Evolutionary conservation across 78 protist species (phyloP).

Genomic region (Bigelowiella natans): DNA sequence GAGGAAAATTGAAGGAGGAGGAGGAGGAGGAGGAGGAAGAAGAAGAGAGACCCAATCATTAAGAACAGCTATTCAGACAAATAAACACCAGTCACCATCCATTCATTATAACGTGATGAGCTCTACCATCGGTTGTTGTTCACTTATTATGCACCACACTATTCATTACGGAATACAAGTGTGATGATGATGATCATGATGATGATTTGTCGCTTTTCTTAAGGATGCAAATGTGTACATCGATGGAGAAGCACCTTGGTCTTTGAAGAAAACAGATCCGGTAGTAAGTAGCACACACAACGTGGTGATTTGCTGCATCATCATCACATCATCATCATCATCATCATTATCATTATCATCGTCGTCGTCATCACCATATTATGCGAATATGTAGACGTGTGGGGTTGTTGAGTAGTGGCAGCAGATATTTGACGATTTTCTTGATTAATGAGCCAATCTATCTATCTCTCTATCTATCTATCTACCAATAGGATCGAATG

Average conservation of each 20-base stretch:
- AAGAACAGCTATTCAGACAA: background rate
- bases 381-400: background rate
- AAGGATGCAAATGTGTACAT: background rate
- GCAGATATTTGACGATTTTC: too few species aligned
- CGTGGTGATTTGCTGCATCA: too few species aligned
- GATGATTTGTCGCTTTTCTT: too few species aligned
- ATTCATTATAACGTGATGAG: background rate
- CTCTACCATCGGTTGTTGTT: background rate
- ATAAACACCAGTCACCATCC: background rate
- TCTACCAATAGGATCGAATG: background rate
- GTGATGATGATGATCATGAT: too few species aligned
- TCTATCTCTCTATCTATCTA: background rate
- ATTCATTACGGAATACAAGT: too few species aligned
- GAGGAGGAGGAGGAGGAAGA: too few species aligned
- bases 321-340: too few species aligned
- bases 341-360: background rate
- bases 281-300: too few species aligned
- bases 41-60: too few species aligned
- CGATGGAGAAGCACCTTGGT: background rate
- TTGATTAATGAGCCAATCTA: background rate
- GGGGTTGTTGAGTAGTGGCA: too few species aligned
- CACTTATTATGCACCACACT: background rate
- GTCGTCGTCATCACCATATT: background rate
- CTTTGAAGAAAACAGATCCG: background rate
- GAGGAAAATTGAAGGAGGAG: too few species aligned